These are phyloP conservation scores for Ogataea henricii DNA, from an alignment of 805 yeast species.

Conservation along the genomic window DNA sequence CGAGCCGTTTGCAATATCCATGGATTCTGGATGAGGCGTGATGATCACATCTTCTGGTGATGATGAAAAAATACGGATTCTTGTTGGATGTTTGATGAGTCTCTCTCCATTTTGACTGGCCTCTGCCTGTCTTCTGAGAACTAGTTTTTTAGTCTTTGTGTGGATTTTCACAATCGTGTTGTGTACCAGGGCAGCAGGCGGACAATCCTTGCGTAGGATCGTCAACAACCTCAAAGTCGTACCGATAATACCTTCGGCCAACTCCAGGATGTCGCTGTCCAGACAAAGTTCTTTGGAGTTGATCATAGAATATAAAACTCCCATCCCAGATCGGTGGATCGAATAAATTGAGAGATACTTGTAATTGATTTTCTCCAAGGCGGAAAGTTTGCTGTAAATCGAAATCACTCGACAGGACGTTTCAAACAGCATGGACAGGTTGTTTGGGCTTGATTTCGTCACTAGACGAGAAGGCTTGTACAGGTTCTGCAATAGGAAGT, in stretches of 20 bases:
- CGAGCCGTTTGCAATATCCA: neutral
- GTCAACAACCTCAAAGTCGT: constrained; percentile 6
- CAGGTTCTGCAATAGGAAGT: constrained; percentile 8
- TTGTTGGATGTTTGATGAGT: neutral
- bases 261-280: constrained; percentile 6
- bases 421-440: constrained; percentile 16
- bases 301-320: constrained; percentile 18
- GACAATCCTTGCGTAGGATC: constrained; percentile 13
- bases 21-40: neutral
- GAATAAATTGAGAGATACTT: constrained; percentile 21
- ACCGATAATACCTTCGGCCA: constrained; percentile 5
- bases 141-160: constrained; percentile 14
- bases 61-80: neutral
- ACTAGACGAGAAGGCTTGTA: constrained; percentile 18
- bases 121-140: constrained; percentile 11
- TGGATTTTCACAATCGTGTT: constrained; percentile 17
- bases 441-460: constrained; percentile 9
- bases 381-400: constrained; percentile 13
- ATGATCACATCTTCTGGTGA: constrained; percentile 1
- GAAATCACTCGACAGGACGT: constrained; percentile 14
- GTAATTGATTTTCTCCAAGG: constrained; percentile 15
- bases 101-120: neutral
- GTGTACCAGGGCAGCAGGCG: constrained; percentile 17
- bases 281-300: constrained; percentile 14
- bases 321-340: constrained; percentile 21